Evolutionary conservation across 202 grass and related monocot genomes (phyloP), one percentile per base, ranked within the genome.

Genomic region (Dendrocalamus latiflorus): DNA sequence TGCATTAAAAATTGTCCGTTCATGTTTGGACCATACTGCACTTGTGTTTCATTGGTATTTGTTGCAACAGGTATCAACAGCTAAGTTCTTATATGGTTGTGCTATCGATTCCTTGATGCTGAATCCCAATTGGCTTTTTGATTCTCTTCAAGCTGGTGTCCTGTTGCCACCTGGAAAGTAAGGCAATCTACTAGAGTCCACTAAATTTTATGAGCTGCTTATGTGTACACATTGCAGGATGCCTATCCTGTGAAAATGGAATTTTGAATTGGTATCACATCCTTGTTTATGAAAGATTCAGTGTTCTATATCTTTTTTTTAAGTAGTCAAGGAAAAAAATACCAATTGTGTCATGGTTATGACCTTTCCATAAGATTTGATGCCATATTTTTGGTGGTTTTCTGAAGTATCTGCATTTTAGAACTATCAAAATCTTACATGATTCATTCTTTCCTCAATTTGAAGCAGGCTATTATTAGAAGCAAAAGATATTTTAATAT

Each of bases 81-180:
- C 86, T 55, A 98, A 93, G 53, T 94, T 98, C 84, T 85, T 98
- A 83, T 98, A 91, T 86, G 95, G 90, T 1, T 98, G 92, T 87
- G 95, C 95, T 82, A 88, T 87, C n/a, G 58, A 90, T 88, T 86
- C 90, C 38, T 94, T 85, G 89, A 88, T 89, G 11, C 65, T 98
- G 80, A 80, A 94, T 88, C 65, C 85, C 65, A 77, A 79, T 65
- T 94, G 95, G 92, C 38, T 93, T 81, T 79, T 91, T 2, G 90
- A 88, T 91, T 89, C 89, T 82, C 64, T 94, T 94, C 75, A 93
- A 84, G 71, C 87, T 30, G 81, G 89, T 42, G 62, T 63, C 65
- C 67, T 88, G 59, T 84, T 93, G 78, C 76, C 86, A 77, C 90
- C 88, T 83, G 84, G 54, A 79, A 94, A 85, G 95, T 98, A 94